Base-by-base conservation (phyloP, 768 basidiomycete species). In the Leccinum barrowsii region DNA sequence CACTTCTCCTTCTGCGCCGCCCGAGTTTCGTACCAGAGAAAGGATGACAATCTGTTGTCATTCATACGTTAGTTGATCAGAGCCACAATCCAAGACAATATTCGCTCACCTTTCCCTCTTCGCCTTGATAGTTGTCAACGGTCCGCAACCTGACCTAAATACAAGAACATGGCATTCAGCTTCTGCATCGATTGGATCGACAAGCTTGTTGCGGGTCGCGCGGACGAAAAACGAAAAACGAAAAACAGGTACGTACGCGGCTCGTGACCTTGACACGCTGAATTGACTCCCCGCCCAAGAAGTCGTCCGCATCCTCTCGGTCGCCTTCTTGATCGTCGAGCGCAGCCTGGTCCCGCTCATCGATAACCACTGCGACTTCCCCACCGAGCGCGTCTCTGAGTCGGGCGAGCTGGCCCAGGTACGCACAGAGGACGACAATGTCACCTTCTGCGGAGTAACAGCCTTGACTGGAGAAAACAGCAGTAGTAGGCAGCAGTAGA, bases 111-210 rank as follows among this genome's bases (percentile, higher is more conserved):
- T 78, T 82, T 2, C 81, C 85, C 73, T 89, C 88, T 58, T 87
- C 83, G 2, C 89, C 90, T 70, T 92, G 90, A 66, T 83, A 92
- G 52, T 86, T 90, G 60, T 92, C 89, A 2, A 92, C 81, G 0
- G 89, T 91, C 5, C 90, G 81, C 5, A 92, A 74, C 7, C 82
- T 79, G 44, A 90, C 81, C 87, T 89, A 52, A 19, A 8, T 22
- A 5, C 24, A 17, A n/a, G 0, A 40, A 40, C 17, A 40, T 40
- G 37, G 7, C 37, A 7, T 40, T 17, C 17, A 40, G 3, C 37
- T 5, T 57, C n/a, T 55, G 49, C 34, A 30, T n/a, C 13, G 13
- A 15, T 5, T 2, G 7, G 19, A 44, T n/a, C 22, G 12, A 37
- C 15, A 28, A 24, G 42, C 17, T 3, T 15, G 15, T 17, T 15